Evolutionary conservation across 164 flowering plant genomes (phyloP), one percentile per base, ranked within the genome.

Genomic region (Hamamelis virginiana): DNA sequence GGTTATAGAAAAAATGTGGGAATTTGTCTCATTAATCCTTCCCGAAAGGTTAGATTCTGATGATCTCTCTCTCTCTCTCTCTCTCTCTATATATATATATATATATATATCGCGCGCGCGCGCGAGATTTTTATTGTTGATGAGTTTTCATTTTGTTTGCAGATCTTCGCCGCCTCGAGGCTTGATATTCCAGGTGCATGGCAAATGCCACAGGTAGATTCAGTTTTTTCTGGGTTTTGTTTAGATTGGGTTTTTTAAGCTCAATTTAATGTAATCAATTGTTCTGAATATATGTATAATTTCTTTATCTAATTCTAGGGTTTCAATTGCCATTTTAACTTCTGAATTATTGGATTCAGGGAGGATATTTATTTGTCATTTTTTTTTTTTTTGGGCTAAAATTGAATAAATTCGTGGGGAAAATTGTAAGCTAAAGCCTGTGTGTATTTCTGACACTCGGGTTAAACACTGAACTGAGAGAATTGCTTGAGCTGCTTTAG

Each of bases 191-290:
- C 92, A 0, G 82, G 77, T 26, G 71, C 91, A 1, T 92, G 97
- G 97, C 96, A 92, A 76, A 89, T 92, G 97, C 96, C 97, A 5
- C 96, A 90, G 93, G 97, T 90, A 74, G 45, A 57, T 74, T 61
- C 11, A 22, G 38, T 56, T 48, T 62, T 23, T 57, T 47, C 10
- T 38, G 38, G 27, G 14, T 21, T 19, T 64, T 8, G 6, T 25
- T 72, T 21, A 9, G 5, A 11, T 14, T 43, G 0, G 46, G 26
- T 28, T 58, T 47, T 51, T 64, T 47, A 15, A 14, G 18, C 55
- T 51, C 55, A 51, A 51, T 51, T 51, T 16, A 6, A 4, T 16
- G 0, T 14, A 6, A 2, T 33, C 2, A 2, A 33, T 33, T 2
- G 41, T 33, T 2, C 6, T 33, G 41, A 33, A 33, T n/a, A n/a